Evolutionary conservation across 2,329 filamentous ascomycete species (phyloP).

Genomic region (Pseudogymnoascus sp.): DNA sequence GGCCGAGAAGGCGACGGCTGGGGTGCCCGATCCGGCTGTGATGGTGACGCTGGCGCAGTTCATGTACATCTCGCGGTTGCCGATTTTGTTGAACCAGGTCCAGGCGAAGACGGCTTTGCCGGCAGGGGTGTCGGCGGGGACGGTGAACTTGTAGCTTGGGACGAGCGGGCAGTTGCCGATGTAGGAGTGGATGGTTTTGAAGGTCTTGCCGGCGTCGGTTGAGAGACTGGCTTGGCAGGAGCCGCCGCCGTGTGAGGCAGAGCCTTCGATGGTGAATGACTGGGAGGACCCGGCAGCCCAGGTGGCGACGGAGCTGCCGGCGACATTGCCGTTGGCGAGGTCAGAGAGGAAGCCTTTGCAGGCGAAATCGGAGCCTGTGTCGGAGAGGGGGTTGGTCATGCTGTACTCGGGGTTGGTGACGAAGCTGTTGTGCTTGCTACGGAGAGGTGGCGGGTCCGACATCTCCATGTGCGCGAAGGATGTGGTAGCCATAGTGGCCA

Average conservation of each 20-base stretch:
- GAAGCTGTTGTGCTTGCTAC: conserved; percentile 13
- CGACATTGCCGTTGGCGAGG: not conserved
- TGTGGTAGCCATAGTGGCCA: not conserved
- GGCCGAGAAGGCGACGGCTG: conserved; percentile 30
- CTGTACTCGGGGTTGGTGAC: conserved; percentile 13
- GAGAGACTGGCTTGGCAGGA: conserved; percentile 55
- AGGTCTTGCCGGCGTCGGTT: conserved; percentile 49
- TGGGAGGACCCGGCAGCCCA: conserved; percentile 46
- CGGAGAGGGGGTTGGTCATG: conserved; percentile 13
- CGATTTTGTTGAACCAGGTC: conserved; percentile 51
- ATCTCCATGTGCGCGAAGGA: conserved; percentile 18
- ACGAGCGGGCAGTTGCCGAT: conserved; percentile 50
- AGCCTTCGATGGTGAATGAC: conserved; percentile 43
- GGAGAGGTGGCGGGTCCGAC: conserved; percentile 17
- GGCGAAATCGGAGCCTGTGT: conserved; percentile 15
- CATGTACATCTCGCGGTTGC: conserved; percentile 64
- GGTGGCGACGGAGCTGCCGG: conserved; percentile 39
- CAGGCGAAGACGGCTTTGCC: conserved; percentile 29
- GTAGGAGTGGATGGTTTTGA: conserved; percentile 55
- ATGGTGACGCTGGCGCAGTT: conserved; percentile 55
- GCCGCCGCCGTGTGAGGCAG: conserved; percentile 44
- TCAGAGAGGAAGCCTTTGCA: conserved; percentile 17
- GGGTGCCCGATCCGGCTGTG: conserved; percentile 15
- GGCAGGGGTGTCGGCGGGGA: conserved; percentile 23
- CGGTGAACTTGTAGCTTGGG: conserved; percentile 29